These are phyloP conservation scores for Phytopythium sindhum DNA, from an alignment of 352 stramenopile genomes.

Conservation along the genomic window DNA sequence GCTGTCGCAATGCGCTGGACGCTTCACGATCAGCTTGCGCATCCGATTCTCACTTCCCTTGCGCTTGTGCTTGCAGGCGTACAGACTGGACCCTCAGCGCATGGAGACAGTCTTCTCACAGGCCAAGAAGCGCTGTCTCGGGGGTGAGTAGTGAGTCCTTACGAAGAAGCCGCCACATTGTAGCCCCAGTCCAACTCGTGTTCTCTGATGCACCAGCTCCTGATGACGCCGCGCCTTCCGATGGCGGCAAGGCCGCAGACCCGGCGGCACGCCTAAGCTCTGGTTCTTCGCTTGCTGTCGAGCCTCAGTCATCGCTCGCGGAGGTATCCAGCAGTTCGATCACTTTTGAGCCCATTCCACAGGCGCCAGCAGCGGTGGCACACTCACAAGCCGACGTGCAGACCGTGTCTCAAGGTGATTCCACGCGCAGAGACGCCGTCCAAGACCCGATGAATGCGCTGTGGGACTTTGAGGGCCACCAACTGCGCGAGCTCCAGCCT, in stretches of 20 bases:
- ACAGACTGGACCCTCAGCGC: conserved; percentile 41
- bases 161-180: too few relatives aligned
- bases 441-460: conserved; percentile 61
- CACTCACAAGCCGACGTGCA: not conserved
- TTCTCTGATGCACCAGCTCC: not conserved
- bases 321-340: not conserved
- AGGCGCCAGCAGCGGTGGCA: not conserved
- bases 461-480: conserved; percentile 64
- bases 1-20: not conserved
- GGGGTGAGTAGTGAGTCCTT: conserved; percentile 12
- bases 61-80: conserved; percentile 26
- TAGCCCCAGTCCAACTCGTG: too few relatives aligned
- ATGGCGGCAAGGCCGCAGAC: not conserved
- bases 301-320: not conserved
- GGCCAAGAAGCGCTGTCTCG: conserved; percentile 41
- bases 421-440: conserved; percentile 3
- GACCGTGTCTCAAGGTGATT: not conserved
- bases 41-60: too few relatives aligned
- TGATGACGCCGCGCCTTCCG: not conserved
- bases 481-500: conserved; percentile 37
- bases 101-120: conserved; percentile 43
- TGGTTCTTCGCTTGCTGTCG: not conserved
- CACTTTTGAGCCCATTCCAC: not conserved
- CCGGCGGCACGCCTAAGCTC: not conserved
- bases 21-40: too few relatives aligned